Percentiles rank a stretch among this genome's conserved stretches.
Evolutionary conservation across 2,329 filamentous ascomycete species (phyloP).

Genomic region (Beauveria brongniartii): DNA sequence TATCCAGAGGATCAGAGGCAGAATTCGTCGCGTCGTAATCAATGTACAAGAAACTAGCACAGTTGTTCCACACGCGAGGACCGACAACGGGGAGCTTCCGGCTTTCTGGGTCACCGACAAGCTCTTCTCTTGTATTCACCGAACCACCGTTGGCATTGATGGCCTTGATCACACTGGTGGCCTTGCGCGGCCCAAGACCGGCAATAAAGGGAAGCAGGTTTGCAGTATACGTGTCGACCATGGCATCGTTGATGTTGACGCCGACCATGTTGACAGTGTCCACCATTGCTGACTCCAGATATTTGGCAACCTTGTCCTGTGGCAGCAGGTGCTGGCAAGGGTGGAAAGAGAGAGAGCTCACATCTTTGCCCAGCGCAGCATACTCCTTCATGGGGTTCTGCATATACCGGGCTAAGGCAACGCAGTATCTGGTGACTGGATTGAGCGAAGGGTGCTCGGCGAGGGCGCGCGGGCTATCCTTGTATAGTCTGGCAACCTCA

Average conservation of each 20-base stretch:
- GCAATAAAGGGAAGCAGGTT: conserved; percentile 86
- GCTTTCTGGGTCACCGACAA: conserved; percentile 80
- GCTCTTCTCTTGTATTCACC: conserved; percentile 74
- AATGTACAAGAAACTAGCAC: conserved; percentile 89
- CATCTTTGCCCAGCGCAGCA: conserved; percentile 80
- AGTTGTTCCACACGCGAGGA: conserved; percentile 90
- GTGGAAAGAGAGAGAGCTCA: conserved; percentile 81
- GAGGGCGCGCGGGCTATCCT: conserved; percentile 73
- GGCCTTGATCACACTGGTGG: conserved; percentile 63
- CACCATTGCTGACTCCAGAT: conserved; percentile 92
- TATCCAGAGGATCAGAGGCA: conserved; percentile 85
- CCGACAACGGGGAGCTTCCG: conserved; percentile 74
- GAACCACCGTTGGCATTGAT: conserved; percentile 87
- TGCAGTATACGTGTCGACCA: conserved; percentile 71
- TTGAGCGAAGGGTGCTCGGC: conserved; percentile 74
- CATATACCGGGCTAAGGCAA: conserved; percentile 81
- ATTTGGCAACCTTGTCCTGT: conserved; percentile 75
- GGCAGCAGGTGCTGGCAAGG: conserved; percentile 83
- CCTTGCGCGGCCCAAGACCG: conserved; percentile 87
- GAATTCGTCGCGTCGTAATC: conserved; percentile 77
- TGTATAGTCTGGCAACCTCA: conserved; percentile 92
- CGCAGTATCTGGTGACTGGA: conserved; percentile 78
- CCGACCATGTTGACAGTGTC: conserved; percentile 97
- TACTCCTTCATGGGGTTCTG: conserved; percentile 97
- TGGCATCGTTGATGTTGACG: conserved; percentile 89